Base-by-base conservation (phyloP, 2,329 filamentous ascomycete species). In the Leptographium wingfieldii region DNA sequence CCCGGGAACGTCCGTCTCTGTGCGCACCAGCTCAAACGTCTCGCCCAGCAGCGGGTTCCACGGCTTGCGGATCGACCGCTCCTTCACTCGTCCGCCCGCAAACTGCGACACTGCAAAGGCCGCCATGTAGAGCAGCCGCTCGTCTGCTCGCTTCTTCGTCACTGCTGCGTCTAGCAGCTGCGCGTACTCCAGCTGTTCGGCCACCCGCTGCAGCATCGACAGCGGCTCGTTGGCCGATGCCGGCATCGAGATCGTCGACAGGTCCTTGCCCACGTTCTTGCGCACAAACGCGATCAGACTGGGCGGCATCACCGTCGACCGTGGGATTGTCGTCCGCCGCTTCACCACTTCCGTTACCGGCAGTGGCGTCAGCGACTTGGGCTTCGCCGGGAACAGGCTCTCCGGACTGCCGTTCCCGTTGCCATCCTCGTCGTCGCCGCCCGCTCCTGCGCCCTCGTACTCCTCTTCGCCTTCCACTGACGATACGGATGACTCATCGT, bases 21-120 rank as follows among this genome's bases (percentile, higher is more conserved):
- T 86, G 52, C 92, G 86, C 38, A 99, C 82, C 43, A 99, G 82
- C 73, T 99, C 94, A 71, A 84, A 99, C 0, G 94, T 99, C 74
- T 99, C 94, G 56, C 94, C 94, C 0, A 99, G 83, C 76, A 99
- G 87, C 3, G 94, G 94, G 67, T 96, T 99, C 74, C 97, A 99
- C 0, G 94, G 94, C 70, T 99, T 99, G 65, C 94, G 88, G 62
- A 95, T 89, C 3, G 92, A 86, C 49, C 94, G 88, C 71, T 99
- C 94, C 69, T 91, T 95, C 63, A 91, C 85, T 35, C 94, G 85
- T 54, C 81, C 82, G 67, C 83, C 86, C 61, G 91, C 94, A 66
- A 96, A 89, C 63, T 87, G 83, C 11, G 92, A 95, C 22, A 97
- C 77, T 11, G 94, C 94, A 71, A 97, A 99, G 1, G 92, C 92